Evolutionary conservation across 306 rosid species (phyloP), one percentile per base, ranked within the genome.

Genomic region (Trifolium pratense): DNA sequence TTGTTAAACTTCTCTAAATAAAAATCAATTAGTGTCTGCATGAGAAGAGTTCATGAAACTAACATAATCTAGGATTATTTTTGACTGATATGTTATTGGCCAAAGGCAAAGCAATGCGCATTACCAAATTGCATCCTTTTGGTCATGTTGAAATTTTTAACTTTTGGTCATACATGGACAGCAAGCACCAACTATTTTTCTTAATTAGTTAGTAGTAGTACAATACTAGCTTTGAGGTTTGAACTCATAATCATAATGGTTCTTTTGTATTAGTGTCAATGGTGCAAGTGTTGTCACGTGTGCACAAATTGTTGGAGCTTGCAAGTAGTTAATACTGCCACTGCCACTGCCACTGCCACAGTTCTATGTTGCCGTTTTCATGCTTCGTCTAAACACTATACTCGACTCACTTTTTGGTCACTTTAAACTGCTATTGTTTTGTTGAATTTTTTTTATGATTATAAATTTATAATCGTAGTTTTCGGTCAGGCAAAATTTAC

Each of bases 21-120:
- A 32, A 65, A 3, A 43, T 66, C 31, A 43, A 9, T 66, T 66
- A 42, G 36, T 3, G 32, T 40, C 36, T 6, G 21, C 37, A 23
- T 40, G 70, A 65, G 55, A 45, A 65, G 12, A 63, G 68, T 26
- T 3, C 56, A 6, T 66, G 56, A 23, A 25, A 42, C 23, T 14
- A 66, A 66, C 21, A 43, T 42, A 18, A 18, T 11, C 21, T 15
- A 13, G 15, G 6, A 36, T 40, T 64, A 17, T 21, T 66, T 15
- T 39, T 40, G 20, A 20, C 36, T 15, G 17, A 65, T 18, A 14
- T 9, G 9, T 20, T 64, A 32, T 39, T 63, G 68, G 29, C 6
- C 11, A 40, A 40, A 18, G 29, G 3, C 11, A 40, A 40, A 18
- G 34, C 32, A 10, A 14, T 64, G 9, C 9, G 7, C 34, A 32